These are phyloP conservation scores for Pseudopithomyces maydicus DNA, from an alignment of 2,329 filamentous ascomycete genomes.

Conservation along the genomic window DNA sequence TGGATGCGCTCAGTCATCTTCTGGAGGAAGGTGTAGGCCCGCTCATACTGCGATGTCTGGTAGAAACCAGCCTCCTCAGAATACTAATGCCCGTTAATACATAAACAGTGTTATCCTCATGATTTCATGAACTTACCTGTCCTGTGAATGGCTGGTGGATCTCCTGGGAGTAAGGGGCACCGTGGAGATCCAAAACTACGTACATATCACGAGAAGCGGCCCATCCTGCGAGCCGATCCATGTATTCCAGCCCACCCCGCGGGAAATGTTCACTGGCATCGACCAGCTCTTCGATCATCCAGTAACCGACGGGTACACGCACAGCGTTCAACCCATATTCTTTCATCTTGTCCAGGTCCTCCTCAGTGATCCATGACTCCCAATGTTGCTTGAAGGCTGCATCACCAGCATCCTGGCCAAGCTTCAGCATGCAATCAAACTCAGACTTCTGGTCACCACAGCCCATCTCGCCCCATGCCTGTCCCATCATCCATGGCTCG, in stretches of 20 bases:
- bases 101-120: no score
- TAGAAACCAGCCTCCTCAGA: slow-evolving; percentile 59
- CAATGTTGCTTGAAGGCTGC: slow-evolving; percentile 57
- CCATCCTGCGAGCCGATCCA: slow-evolving; percentile 55
- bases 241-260: slow-evolving; percentile 52
- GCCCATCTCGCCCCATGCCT: slow-evolving; percentile 55
- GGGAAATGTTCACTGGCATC: slow-evolving; percentile 59
- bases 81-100: slow-evolving; percentile 27
- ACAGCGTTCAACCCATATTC: slow-evolving; percentile 59
- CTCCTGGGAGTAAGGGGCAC: slow-evolving; percentile 57
- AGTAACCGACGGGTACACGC: slow-evolving; percentile 61
- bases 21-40: slow-evolving; percentile 60
- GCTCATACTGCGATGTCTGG: slow-evolving; percentile 60
- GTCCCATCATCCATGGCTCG: slow-evolving; percentile 59
- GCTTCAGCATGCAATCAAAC: slow-evolving; percentile 58
- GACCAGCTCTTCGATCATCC: slow-evolving; percentile 58
- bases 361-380: slow-evolving; percentile 55
- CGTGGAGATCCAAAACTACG: slow-evolving; percentile 61
- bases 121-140: slow-evolving; percentile 30
- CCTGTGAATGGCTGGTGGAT: slow-evolving; percentile 56
- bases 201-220: slow-evolving; percentile 57
- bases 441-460: slow-evolving; percentile 55
- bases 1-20: slow-evolving; percentile 62
- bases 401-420: slow-evolving; percentile 55
- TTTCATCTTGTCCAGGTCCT: slow-evolving; percentile 57